phyloP scores from a whole-genome alignment of 208 protist genomes.

The Crithidia sp. region DNA sequence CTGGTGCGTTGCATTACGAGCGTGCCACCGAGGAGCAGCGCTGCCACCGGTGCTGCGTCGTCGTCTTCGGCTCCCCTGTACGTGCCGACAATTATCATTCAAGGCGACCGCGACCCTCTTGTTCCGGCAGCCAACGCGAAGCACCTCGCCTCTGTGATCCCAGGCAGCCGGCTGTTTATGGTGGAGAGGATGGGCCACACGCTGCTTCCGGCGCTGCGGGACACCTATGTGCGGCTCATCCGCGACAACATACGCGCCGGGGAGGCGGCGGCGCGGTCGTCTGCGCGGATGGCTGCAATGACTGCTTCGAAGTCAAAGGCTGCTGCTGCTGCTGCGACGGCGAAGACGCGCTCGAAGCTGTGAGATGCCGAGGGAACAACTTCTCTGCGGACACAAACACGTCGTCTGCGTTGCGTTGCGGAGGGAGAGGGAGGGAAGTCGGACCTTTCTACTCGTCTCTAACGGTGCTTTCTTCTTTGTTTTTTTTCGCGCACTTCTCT shows the following conservation, averaged over 20 bases:
- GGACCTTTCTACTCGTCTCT: too few species aligned
- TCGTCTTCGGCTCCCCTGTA: slow-evolving; percentile 14
- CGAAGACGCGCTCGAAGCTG: slow-evolving; percentile 26
- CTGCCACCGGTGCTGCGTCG: not conserved
- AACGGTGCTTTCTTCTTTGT: too few species aligned
- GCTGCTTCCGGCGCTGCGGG: slow-evolving; percentile 40
- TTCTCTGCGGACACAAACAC: too few species aligned
- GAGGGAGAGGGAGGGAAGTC: too few species aligned
- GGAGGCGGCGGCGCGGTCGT: slow-evolving; percentile 18
- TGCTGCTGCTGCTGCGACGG: slow-evolving; percentile 6
- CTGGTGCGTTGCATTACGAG: slow-evolving; percentile 41
- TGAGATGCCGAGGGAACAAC: slow-evolving; percentile 5
- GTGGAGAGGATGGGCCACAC: slow-evolving; percentile 73
- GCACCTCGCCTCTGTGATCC: slow-evolving; percentile 49
- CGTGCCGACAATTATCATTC: slow-evolving; percentile 74
- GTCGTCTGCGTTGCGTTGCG: too few species aligned
- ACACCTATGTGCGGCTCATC: slow-evolving; percentile 31
- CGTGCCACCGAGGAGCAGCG: slow-evolving; percentile 1
- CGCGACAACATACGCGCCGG: slow-evolving; percentile 33
- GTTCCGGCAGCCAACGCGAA: slow-evolving; percentile 54
- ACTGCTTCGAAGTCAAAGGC: not conserved
- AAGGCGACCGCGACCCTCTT: slow-evolving; percentile 67
- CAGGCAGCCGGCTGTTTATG: slow-evolving; percentile 38
- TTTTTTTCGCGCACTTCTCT: too few species aligned
- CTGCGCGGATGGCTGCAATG: slow-evolving; percentile 1